Evolutionary conservation across 2,329 filamentous ascomycete genomes (phyloP).

Genomic region (Trichoderma pleuroti): DNA sequence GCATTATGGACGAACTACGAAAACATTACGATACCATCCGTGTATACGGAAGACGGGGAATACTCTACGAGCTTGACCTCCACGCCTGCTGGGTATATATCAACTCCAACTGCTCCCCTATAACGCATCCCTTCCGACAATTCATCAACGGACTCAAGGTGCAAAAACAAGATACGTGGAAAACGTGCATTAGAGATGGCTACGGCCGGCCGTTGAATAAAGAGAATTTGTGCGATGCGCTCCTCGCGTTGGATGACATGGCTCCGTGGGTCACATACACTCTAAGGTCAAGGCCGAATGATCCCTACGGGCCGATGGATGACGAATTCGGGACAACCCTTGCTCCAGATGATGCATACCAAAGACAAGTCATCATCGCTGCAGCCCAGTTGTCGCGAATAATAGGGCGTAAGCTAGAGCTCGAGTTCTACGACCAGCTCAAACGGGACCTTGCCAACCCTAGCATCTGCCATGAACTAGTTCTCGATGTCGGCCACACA

Average conservation of each 20-base stretch:
- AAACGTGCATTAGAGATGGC: neutral
- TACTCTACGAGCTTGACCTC: constrained; percentile 14
- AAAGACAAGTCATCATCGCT: neutral
- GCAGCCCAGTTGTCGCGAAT: constrained; percentile 13
- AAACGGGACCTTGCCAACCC: constrained; percentile 1
- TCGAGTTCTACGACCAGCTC: constrained; percentile 9
- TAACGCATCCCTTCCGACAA: neutral
- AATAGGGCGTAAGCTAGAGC: constrained; percentile 14
- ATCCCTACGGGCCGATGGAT: too few relatives aligned
- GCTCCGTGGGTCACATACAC: neutral
- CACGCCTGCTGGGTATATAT: constrained; percentile 1
- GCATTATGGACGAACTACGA: neutral
- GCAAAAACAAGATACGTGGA: constrained; percentile 5
- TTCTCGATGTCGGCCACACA: constrained; percentile 4
- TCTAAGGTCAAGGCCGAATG: neutral
- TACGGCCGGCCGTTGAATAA: neutral
- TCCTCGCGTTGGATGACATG: neutral
- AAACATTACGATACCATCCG: neutral
- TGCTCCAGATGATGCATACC: neutral
- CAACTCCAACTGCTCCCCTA: neutral
- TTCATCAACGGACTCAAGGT: constrained; percentile 10
- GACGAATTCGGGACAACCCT: neutral
- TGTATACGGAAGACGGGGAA: neutral
- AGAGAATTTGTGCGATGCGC: neutral
- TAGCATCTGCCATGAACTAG: neutral